Conservation (phyloP, 345 rosid genomes). For the Syzygium jambos region DNA sequence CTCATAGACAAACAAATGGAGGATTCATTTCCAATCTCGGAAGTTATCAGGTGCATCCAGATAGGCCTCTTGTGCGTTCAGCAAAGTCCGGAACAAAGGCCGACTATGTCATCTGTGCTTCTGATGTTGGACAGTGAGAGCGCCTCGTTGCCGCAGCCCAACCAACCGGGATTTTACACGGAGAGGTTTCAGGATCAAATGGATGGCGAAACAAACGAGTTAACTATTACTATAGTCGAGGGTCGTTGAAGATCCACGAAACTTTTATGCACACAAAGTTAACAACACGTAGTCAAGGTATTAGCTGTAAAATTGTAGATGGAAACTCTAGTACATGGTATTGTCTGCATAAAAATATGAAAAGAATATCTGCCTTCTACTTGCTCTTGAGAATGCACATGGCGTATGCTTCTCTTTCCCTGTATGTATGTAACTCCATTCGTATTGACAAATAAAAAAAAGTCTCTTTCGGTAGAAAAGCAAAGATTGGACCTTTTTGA, state of each 20-base stretch:
- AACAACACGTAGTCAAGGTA: background rate
- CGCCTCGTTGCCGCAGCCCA: background rate
- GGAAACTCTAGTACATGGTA: background rate
- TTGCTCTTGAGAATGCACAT: background rate
- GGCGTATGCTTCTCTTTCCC: background rate
- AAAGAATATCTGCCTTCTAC: background rate
- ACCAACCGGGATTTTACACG: background rate
- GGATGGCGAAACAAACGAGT: background rate
- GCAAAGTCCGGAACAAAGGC: background rate
- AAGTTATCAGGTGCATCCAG: constrained; percentile 1
- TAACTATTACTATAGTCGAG: background rate
- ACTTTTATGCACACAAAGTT: background rate
- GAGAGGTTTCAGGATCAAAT: background rate
- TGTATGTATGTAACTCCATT: background rate
- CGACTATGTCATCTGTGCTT: background rate
- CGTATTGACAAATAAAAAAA: background rate
- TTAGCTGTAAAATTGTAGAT: background rate
- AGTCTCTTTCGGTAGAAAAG: background rate
- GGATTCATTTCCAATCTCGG: constrained; percentile 2
- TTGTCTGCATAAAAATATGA: background rate
- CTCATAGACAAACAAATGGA: constrained; percentile 21
- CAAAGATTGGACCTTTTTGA: background rate
- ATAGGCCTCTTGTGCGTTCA: background rate
- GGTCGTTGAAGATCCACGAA: background rate
- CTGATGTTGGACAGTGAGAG: background rate